phyloP scores from a whole-genome alignment of 2,329 filamentous ascomycete genomes.

The Grosmannia serpens region DNA sequence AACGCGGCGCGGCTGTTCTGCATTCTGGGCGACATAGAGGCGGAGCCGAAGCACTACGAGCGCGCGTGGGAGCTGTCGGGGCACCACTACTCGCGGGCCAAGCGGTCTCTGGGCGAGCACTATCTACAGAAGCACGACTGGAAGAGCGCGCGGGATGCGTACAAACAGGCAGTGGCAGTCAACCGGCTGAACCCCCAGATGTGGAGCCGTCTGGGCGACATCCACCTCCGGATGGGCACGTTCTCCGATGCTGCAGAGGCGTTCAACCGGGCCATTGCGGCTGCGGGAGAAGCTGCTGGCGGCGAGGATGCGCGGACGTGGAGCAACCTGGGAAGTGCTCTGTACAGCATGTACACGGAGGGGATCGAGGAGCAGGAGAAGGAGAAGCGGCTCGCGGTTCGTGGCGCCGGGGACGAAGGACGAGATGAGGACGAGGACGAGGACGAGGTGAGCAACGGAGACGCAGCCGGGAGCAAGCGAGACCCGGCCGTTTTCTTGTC shows the following conservation, averaged over 20 bases:
- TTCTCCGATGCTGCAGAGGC: slow-evolving; percentile 74
- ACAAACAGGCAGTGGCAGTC: slow-evolving; percentile 62
- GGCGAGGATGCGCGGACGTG: slow-evolving; percentile 86
- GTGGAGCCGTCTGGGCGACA: slow-evolving; percentile 87
- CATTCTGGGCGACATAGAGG: slow-evolving; percentile 82
- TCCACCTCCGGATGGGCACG: slow-evolving; percentile 63
- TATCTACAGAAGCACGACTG: slow-evolving; percentile 58
- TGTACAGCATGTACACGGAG: slow-evolving; percentile 58
- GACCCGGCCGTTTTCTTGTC: slow-evolving; percentile 47
- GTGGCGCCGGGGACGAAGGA: slow-evolving; percentile 17
- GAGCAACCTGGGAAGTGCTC: slow-evolving; percentile 83
- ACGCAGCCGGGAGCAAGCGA: slow-evolving; percentile 11
- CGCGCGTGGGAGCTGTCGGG: slow-evolving; percentile 82
- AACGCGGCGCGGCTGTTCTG: slow-evolving; percentile 85
- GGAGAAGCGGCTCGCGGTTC: slow-evolving; percentile 2
- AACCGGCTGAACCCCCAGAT: slow-evolving; percentile 73
- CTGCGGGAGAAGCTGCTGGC: slow-evolving; percentile 48
- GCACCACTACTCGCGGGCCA: slow-evolving; percentile 71
- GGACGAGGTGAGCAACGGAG: slow-evolving; percentile 15
- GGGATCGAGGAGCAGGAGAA: slow-evolving; percentile 19
- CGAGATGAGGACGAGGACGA: slow-evolving; percentile 9
- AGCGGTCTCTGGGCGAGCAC: slow-evolving; percentile 73
- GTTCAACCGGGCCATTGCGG: slow-evolving; percentile 69
- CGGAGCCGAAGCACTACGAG: slow-evolving; percentile 62
- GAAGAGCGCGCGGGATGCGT: slow-evolving; percentile 62